Percentiles rank a stretch among this genome's conserved stretches.
Conservation (phyloP, 345 rosid species). For the Chamaenerion angustifolium region DNA sequence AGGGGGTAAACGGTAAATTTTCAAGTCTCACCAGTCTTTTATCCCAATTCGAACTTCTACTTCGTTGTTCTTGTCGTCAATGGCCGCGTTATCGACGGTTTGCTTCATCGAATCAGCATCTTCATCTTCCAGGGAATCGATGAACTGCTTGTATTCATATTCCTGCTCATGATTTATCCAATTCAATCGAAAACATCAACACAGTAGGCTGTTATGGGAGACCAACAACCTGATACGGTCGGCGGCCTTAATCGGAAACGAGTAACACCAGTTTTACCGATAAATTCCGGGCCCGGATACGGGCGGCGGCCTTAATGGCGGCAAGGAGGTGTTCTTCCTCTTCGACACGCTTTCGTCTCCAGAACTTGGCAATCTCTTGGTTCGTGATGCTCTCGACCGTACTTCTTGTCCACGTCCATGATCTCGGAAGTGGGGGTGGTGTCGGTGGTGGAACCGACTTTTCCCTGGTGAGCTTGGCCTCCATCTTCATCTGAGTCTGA, state of each 20-base stretch:
- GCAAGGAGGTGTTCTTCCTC: constrained; percentile 86
- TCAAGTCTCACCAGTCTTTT: constrained; percentile 53
- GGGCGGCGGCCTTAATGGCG: constrained; percentile 84
- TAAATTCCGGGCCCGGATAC: constrained; percentile 58
- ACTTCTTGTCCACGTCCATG: constrained; percentile 21
- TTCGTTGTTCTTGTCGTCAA: constrained; percentile 2
- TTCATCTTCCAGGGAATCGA: constrained; percentile 40
- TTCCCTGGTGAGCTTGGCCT: constrained; percentile 11
- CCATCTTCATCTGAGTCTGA: constrained; percentile 20
- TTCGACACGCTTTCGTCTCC: constrained; percentile 54
- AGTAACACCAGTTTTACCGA: constrained; percentile 27
- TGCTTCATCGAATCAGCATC: constrained; percentile 9
- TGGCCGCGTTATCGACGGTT: not conserved
- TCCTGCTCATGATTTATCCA: constrained; percentile 33
- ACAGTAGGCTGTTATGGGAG: not conserved
- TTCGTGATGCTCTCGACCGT: constrained; percentile 45
- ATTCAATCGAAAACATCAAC: not conserved
- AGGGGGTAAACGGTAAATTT: no score
- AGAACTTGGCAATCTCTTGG: constrained; percentile 63
- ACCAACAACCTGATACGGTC: no score
- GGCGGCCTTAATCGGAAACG: not conserved
- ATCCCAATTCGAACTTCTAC: constrained; percentile 47
- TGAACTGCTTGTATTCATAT: constrained; percentile 46
- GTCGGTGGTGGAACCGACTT: constrained; percentile 14
- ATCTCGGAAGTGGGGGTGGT: constrained; percentile 37